Evolutionary conservation across 140 eudicot species (phyloP).

Genomic region (Anethum foeniculum): DNA sequence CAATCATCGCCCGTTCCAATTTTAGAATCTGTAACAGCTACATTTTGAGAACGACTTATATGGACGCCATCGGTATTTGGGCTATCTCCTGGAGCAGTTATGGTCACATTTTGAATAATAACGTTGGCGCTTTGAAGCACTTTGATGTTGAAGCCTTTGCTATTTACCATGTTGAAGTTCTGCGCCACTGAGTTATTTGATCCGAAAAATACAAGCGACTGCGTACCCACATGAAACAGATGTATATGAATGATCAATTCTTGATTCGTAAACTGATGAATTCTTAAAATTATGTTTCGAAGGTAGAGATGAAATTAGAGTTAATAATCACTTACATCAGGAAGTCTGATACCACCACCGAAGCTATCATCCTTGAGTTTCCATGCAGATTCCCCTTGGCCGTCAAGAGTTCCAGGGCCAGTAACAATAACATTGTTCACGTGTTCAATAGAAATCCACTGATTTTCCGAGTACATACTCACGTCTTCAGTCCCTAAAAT

Average conservation of each 20-base stretch:
- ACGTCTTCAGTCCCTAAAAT: background rate
- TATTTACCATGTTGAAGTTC: conserved; percentile 16
- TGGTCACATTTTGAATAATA: conserved; percentile 3
- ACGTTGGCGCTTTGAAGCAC: conserved; percentile 17
- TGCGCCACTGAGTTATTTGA: conserved; percentile 10
- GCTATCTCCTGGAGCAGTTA: conserved; percentile 40
- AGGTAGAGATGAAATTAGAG: background rate
- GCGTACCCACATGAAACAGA: background rate
- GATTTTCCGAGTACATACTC: background rate
- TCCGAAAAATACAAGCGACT: conserved; percentile 20
- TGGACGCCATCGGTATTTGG: conserved; percentile 50
- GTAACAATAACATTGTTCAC: conserved; percentile 7
- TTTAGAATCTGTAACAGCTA: conserved; percentile 12
- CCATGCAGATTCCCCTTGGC: conserved; percentile 7
- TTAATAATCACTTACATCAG: background rate
- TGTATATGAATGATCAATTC: background rate
- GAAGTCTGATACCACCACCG: conserved; percentile 3
- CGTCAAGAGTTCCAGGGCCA: conserved; percentile 8
- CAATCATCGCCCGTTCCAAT: conserved; percentile 41
- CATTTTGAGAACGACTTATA: conserved; percentile 17
- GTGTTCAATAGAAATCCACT: conserved; percentile 7
- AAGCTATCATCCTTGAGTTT: background rate
- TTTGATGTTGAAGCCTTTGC: conserved; percentile 35
- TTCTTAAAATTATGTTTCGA: background rate
- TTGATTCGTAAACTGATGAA: background rate